These are phyloP conservation scores for Cladosporium colombiae DNA, from an alignment of 2,329 filamentous ascomycete species.

Conservation along the genomic window DNA sequence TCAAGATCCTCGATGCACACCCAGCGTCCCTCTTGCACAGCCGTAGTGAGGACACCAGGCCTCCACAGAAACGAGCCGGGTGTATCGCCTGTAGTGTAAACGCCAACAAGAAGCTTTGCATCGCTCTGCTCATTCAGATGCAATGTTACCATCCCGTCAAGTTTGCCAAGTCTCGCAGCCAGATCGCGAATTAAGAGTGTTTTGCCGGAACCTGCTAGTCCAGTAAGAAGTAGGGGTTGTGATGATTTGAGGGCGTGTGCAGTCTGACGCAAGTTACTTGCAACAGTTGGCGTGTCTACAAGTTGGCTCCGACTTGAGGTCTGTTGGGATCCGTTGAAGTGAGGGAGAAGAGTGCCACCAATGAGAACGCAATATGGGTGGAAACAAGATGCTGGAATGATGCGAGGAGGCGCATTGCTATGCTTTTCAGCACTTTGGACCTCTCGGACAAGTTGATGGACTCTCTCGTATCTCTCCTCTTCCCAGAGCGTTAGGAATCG, in stretches of 20 bases:
- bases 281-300: slow-evolving; percentile 72
- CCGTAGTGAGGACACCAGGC: slow-evolving; percentile 88
- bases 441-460: slow-evolving; percentile 23
- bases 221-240: slow-evolving; percentile 77
- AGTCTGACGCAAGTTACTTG: slow-evolving; percentile 69
- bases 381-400: slow-evolving; percentile 23
- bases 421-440: not conserved
- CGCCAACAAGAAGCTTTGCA: slow-evolving; percentile 90
- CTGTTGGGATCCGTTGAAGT: not conserved
- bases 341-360: slow-evolving; percentile 67
- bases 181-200: slow-evolving; percentile 82
- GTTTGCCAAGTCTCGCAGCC: slow-evolving; percentile 75
- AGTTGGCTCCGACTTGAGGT: slow-evolving; percentile 46
- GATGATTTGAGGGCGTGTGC: slow-evolving; percentile 66
- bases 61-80: slow-evolving; percentile 92
- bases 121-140: slow-evolving; percentile 98
- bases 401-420: not conserved
- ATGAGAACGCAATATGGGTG: slow-evolving; percentile 58
- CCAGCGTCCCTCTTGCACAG: slow-evolving; percentile 92
- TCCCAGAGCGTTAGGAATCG: slow-evolving; percentile 69
- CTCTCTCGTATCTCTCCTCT: slow-evolving; percentile 54
- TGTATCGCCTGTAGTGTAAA: slow-evolving; percentile 86
- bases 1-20: slow-evolving; percentile 96
- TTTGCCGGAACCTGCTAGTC: slow-evolving; percentile 85
- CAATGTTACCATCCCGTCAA: slow-evolving; percentile 82